Conservation (phyloP, 2,329 filamentous ascomycete species). For the Esteya vermicola region DNA sequence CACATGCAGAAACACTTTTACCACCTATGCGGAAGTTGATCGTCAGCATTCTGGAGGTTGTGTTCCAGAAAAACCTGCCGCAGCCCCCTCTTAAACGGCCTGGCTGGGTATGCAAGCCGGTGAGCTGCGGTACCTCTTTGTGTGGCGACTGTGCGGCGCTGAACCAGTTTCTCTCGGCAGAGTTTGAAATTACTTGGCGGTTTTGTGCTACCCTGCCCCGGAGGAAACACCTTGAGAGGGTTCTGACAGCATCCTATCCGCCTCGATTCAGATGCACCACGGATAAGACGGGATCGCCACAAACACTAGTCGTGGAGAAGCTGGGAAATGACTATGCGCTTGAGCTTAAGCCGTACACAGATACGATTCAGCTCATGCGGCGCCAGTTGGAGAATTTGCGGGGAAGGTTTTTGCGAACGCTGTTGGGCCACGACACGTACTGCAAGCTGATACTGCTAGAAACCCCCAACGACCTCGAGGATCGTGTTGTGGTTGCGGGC, state of each 20-base stretch:
- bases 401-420: background rate
- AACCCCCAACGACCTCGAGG: no score
- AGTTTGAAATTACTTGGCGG: background rate
- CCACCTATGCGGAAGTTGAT: no score
- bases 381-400: background rate
- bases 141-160: background rate
- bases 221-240: background rate
- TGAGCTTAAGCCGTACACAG: background rate
- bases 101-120: background rate
- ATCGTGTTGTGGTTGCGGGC: no score
- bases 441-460: background rate
- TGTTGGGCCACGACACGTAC: background rate
- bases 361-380: background rate
- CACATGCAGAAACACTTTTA: background rate
- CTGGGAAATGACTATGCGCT: background rate
- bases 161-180: background rate
- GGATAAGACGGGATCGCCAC: background rate
- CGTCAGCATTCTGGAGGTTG: no score
- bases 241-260: background rate
- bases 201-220: background rate
- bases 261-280: background rate
- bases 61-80: no score
- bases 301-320: background rate
- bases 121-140: background rate
- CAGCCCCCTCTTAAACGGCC: no score